Conservation (phyloP, 257 asterid species). For the Solanum sparsipilum region DNA sequence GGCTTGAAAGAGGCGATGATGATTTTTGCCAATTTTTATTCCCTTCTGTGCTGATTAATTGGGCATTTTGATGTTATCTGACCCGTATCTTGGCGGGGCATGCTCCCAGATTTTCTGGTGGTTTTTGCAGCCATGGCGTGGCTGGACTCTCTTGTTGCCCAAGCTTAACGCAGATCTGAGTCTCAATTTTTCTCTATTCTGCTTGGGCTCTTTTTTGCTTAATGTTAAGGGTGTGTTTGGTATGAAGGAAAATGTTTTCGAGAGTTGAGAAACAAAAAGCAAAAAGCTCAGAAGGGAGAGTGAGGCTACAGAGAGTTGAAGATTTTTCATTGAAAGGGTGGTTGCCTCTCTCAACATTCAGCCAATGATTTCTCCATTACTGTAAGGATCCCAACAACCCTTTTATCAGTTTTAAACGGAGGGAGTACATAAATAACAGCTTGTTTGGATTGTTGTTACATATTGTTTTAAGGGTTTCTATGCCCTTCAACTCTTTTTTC, state of each 20-base stretch:
- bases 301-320: neutral
- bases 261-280: neutral
- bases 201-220: neutral
- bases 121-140: constrained; percentile 18
- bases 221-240: neutral
- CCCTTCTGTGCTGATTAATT: neutral
- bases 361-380: constrained; percentile 12
- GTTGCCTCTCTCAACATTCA: constrained; percentile 40
- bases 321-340: constrained; percentile 26
- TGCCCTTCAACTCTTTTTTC: neutral
- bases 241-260: neutral
- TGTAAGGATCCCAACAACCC: constrained; percentile 8
- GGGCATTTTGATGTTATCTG: neutral
- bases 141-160: neutral
- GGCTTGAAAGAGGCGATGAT: neutral
- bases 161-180: neutral
- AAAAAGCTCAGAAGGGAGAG: neutral
- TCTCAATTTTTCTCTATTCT: neutral
- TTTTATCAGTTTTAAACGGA: neutral
- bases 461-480: neutral
- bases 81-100: constrained; percentile 19
- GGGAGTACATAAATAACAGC: neutral
- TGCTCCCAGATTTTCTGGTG: neutral
- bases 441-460: neutral
- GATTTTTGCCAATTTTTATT: neutral